Conservation (phyloP, 306 rosid species). For the Ammopiptanthus mongolicus region DNA sequence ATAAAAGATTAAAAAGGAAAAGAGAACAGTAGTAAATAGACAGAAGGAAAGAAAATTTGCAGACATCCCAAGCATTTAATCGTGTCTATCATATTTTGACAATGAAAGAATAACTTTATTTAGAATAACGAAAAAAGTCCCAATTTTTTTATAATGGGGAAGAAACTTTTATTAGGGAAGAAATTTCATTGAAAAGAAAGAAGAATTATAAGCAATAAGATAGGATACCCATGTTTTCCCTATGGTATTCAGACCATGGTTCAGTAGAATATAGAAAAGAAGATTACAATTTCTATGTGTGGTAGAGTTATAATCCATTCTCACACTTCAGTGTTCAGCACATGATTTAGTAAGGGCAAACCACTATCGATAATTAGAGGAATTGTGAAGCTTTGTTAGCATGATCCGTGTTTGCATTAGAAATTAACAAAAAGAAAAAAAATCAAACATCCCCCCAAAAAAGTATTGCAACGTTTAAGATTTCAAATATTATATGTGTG, state of each 20-base stretch:
- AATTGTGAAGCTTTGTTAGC: neutral
- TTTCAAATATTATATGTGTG: neutral
- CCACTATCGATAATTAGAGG: neutral
- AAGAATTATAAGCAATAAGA: neutral
- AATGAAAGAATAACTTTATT: neutral
- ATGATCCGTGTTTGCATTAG: neutral
- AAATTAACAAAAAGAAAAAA: neutral
- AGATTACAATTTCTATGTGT: neutral
- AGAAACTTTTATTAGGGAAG: neutral
- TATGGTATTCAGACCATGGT: neutral
- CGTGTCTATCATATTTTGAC: neutral
- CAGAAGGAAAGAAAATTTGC: neutral
- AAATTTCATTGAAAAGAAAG: neutral
- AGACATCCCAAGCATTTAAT: constrained; percentile 10
- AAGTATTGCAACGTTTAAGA: neutral
- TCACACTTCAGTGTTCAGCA: neutral
- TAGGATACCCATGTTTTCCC: neutral
- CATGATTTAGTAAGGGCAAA: neutral
- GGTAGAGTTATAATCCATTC: neutral
- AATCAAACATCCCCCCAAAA: neutral
- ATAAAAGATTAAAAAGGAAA: neutral
- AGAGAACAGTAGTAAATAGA: neutral
- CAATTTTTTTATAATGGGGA: neutral
- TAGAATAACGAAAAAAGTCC: neutral
- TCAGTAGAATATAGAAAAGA: neutral